Evolutionary conservation across 129 eudicot genomes (phyloP).

Genomic region (Lactuca sativa): DNA sequence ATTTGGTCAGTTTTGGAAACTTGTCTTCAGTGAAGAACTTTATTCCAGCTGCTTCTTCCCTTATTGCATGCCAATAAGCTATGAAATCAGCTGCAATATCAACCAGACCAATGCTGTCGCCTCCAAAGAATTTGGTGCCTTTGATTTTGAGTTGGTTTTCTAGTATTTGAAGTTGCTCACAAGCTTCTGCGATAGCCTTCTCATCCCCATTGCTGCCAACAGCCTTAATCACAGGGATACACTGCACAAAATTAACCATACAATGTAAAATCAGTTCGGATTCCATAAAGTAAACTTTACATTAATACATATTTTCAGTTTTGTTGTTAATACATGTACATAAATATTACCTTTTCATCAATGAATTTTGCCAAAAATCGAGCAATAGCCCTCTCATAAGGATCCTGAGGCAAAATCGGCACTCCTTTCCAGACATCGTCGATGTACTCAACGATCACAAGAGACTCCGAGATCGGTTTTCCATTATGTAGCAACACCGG

Average conservation of each 20-base stretch:
- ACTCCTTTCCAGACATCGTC: background rate
- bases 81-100: constrained; percentile 16
- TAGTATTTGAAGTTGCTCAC: background rate
- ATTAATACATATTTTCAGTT: no score
- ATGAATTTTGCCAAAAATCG: background rate
- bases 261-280: no score
- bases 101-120: background rate
- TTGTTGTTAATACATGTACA: no score
- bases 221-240: background rate
- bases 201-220: background rate
- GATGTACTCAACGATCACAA: background rate
- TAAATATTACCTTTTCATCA: background rate
- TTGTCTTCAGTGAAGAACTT: constrained; percentile 9
- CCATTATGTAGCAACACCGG: background rate
- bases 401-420: background rate
- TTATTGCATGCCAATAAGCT: constrained; percentile 17
- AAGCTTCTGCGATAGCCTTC: background rate
- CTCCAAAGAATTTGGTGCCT: background rate
- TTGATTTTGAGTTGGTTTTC: background rate
- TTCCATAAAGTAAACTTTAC: no score
- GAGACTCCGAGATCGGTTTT: background rate
- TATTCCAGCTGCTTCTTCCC: constrained; percentile 1
- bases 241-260: background rate
- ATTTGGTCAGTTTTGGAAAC: constrained; percentile 16
- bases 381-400: background rate